These are phyloP conservation scores for Hypomyces rosellus DNA, from an alignment of 2,329 filamentous ascomycete species.

Conservation along the genomic window DNA sequence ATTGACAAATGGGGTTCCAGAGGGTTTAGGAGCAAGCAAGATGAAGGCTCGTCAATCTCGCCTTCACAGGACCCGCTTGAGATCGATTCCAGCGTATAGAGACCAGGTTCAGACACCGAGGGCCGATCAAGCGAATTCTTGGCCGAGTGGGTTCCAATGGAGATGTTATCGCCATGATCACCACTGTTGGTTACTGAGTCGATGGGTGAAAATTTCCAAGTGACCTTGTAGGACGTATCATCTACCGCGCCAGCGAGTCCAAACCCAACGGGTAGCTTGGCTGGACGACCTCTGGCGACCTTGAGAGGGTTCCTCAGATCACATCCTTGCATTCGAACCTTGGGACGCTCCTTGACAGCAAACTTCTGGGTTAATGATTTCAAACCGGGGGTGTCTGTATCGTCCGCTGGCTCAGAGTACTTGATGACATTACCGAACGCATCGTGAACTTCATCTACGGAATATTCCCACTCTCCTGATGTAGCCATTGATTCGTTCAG, in stretches of 20 bases:
- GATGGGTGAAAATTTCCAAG: constrained; percentile 76
- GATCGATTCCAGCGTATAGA: constrained; percentile 79
- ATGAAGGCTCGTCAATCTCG: constrained; percentile 86
- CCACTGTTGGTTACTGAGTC: constrained; percentile 62
- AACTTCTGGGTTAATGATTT: constrained; percentile 70
- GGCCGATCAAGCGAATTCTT: constrained; percentile 59
- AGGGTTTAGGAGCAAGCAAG: constrained; percentile 88
- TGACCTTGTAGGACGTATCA: constrained; percentile 64
- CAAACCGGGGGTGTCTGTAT: constrained; percentile 58
- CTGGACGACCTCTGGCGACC: constrained; percentile 67
- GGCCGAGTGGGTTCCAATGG: constrained; percentile 52
- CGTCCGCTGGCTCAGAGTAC: constrained; percentile 61
- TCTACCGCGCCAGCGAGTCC: constrained; percentile 51
- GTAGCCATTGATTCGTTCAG: constrained; percentile 83
- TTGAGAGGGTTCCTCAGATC: constrained; percentile 75
- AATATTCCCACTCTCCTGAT: constrained; percentile 80
- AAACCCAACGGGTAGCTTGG: constrained; percentile 66
- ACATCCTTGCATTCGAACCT: constrained; percentile 64
- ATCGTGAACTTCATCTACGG: constrained; percentile 86
- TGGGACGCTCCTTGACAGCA: constrained; percentile 79
- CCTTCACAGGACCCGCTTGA: constrained; percentile 77
- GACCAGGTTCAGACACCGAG: constrained; percentile 66
- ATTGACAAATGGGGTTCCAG: constrained; percentile 75
- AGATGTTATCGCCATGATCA: constrained; percentile 57
- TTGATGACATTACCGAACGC: constrained; percentile 80